Conservation (phyloP, 2,329 filamentous ascomycete species). For the Aurifilum marmelostoma region DNA sequence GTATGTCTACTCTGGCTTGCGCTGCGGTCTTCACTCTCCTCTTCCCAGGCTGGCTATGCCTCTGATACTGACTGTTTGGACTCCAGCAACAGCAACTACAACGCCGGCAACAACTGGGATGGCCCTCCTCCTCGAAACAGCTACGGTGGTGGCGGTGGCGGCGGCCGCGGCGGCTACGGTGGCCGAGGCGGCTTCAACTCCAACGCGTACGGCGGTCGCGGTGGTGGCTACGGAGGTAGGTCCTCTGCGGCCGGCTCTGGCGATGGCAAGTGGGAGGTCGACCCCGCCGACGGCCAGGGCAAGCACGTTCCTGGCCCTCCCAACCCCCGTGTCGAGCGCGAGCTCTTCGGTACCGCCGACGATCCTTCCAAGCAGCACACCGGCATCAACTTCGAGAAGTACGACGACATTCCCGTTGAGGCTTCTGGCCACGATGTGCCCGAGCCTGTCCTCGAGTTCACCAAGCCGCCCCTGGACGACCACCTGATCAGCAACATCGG, state of each 20-base stretch:
- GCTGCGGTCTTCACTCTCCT: not conserved
- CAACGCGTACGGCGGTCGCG: slow-evolving; percentile 59
- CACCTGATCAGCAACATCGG: slow-evolving; percentile 93
- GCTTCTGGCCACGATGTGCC: slow-evolving; percentile 93
- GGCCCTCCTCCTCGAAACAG: slow-evolving; percentile 14
- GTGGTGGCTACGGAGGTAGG: slow-evolving; percentile 55
- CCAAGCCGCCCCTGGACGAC: slow-evolving; percentile 92
- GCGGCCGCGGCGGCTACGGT: slow-evolving; percentile 32
- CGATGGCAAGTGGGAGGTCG: slow-evolving; percentile 91
- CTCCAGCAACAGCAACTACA: slow-evolving; percentile 52
- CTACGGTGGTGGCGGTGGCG: slow-evolving; percentile 6
- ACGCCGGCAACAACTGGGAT: slow-evolving; percentile 38
- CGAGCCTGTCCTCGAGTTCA: slow-evolving; percentile 87
- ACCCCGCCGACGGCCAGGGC: slow-evolving; percentile 62
- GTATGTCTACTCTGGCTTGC: slow-evolving; percentile 45
- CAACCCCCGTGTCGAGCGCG: slow-evolving; percentile 89
- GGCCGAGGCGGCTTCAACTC: slow-evolving; percentile 56
- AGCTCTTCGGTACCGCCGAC: slow-evolving; percentile 89
- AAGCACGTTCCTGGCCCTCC: slow-evolving; percentile 80
- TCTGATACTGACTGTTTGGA: slow-evolving; percentile 32
- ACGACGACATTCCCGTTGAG: slow-evolving; percentile 98
- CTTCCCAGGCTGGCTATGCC: slow-evolving; percentile 1
- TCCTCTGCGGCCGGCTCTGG: slow-evolving; percentile 88
- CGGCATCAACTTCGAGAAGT: slow-evolving; percentile 99
- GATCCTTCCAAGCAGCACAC: slow-evolving; percentile 95